Evolutionary conservation across 768 basidiomycete genomes (phyloP).

Genomic region (Rhizopogon salebrosus): DNA sequence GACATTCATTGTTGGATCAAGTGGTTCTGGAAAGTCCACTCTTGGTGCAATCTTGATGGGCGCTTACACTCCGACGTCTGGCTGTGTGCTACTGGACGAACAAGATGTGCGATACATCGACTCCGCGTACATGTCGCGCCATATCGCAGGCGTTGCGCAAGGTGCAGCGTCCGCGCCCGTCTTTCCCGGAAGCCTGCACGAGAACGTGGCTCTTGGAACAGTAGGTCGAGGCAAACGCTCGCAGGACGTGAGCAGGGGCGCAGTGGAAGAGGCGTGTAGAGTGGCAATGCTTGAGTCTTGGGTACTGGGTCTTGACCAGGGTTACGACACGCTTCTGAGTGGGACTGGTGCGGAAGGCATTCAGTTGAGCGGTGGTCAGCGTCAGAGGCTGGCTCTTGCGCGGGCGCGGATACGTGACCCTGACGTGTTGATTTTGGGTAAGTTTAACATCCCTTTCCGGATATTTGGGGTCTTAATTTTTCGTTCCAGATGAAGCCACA

Average conservation of each 20-base stretch:
- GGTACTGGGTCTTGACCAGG: slow-evolving; percentile 73
- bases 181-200: slow-evolving; percentile 74
- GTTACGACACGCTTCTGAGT: slow-evolving; percentile 74
- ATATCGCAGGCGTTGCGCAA: slow-evolving; percentile 78
- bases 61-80: slow-evolving; percentile 65
- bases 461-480: neutral
- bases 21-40: slow-evolving; percentile 76
- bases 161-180: slow-evolving; percentile 54
- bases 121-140: slow-evolving; percentile 54
- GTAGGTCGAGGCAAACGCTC: slow-evolving; percentile 41
- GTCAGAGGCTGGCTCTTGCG: slow-evolving; percentile 86
- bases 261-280: slow-evolving; percentile 80
- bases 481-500: slow-evolving; percentile 64
- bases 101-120: slow-evolving; percentile 76
- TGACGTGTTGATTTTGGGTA: slow-evolving; percentile 85
- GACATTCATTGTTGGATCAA: slow-evolving; percentile 77
- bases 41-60: slow-evolving; percentile 61
- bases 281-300: slow-evolving; percentile 87
- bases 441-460: slow-evolving; percentile 23
- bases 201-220: slow-evolving; percentile 81
- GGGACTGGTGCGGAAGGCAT: slow-evolving; percentile 58
- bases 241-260: slow-evolving; percentile 51
- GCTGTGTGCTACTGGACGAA: slow-evolving; percentile 75
- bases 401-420: slow-evolving; percentile 83
- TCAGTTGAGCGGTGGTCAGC: slow-evolving; percentile 85